Base-by-base conservation (phyloP, 805 yeast genomes). In the Wickerhamomyces pijperi region DNA sequence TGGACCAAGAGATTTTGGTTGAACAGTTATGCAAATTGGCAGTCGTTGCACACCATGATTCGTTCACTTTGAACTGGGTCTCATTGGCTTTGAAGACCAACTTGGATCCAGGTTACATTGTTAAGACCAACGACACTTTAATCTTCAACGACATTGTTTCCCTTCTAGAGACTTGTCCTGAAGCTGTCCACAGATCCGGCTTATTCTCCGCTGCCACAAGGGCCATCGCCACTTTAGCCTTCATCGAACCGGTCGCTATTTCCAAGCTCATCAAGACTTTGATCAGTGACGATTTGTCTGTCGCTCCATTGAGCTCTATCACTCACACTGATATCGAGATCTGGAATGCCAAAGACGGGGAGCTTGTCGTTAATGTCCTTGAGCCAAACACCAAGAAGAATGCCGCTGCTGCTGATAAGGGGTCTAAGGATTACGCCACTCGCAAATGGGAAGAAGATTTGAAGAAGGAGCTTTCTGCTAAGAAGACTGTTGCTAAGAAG, bases 381-480 rank as follows among this genome's bases (percentile, higher is more conserved):
- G 71, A 68, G 29, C 53, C 53, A 20, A 61, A 61, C 40, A 70
- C 65, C 51, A 31, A 31, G 19, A 62, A 64, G 25, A 59, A 60
- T 28, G 64, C 61, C 23, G 23, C 23, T 21, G 23, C 61, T 4
- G 74, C 76, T 13, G 74, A 75, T 53, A 84, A 82, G 55, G 84
- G 84, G 54, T 64, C 84, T 1, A 87, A 79, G 53, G 95, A 87
- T 51, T 85, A 85, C 50, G 94, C 82, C 50, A 82, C 88, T 2
- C 63, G 73, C 42, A 77, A 84, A 56, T 90, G 97, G 97, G 98
- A 92, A 54, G 87, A 80, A 48, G 72, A 73, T 38, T 71, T 92
- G 25, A 75, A 90, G 50, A 76, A 76, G 45, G 90, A 86, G 51
- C 65, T 87, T 29, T 78, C 81, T 1, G 67, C 68, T 39, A 77